phyloP scores from a whole-genome alignment of 2,329 filamentous ascomycete species.

The Hypoxylon sp. region DNA sequence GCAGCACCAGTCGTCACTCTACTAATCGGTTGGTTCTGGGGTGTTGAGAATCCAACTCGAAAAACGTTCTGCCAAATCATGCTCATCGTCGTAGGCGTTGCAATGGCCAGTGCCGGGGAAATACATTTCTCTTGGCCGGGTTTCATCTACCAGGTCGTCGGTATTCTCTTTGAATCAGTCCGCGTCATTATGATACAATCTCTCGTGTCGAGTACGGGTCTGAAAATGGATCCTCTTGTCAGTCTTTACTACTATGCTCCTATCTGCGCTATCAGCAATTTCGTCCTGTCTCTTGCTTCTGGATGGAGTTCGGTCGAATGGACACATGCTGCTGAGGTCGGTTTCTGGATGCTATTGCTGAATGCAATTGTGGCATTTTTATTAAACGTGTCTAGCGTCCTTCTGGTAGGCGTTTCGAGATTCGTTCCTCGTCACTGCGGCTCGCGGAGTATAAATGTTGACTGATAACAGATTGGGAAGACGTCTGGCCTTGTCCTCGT shows the following conservation, averaged over 20 bases:
- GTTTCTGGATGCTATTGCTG: constrained; percentile 74
- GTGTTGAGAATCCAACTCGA: constrained; percentile 64
- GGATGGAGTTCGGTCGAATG: constrained; percentile 44
- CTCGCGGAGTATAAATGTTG: not conserved
- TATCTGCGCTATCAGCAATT: constrained; percentile 86
- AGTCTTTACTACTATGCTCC: constrained; percentile 93
- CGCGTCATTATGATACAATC: constrained; percentile 89
- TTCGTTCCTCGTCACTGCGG: not conserved
- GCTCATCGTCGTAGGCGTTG: constrained; percentile 68
- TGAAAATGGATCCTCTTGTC: constrained; percentile 91
- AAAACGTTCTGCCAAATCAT: constrained; percentile 64
- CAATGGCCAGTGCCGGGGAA: constrained; percentile 71
- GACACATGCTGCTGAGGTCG: constrained; percentile 78
- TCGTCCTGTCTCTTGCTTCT: constrained; percentile 63
- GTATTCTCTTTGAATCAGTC: constrained; percentile 84
- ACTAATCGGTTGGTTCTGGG: constrained; percentile 73
- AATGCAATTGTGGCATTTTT: constrained; percentile 86
- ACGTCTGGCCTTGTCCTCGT: constrained; percentile 90
- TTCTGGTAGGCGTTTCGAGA: constrained; percentile 73
- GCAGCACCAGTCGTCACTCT: constrained; percentile 77
- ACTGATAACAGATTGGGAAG: constrained; percentile 78
- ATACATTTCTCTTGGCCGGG: constrained; percentile 77
- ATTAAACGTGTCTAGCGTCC: constrained; percentile 87
- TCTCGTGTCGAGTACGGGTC: constrained; percentile 79
- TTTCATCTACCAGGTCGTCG: constrained; percentile 79